Conservation (phyloP, 495 filamentous ascomycete species). For the Jackrogersella minutella region DNA sequence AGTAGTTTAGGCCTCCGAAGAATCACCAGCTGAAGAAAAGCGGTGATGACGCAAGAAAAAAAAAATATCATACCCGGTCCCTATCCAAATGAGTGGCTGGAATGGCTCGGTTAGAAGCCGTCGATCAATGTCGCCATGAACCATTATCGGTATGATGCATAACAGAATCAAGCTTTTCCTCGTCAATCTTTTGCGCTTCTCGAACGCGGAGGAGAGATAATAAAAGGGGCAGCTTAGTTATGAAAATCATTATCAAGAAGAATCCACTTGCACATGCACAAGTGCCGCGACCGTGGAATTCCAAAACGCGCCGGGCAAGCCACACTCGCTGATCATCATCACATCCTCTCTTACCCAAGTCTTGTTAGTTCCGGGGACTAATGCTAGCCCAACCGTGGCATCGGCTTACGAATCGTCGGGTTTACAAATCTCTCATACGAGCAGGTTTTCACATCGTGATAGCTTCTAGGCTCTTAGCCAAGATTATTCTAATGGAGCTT, state of each 20-base stretch:
- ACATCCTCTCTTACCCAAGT: constrained; percentile 17
- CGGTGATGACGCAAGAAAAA: background rate
- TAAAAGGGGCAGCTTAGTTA: constrained; percentile 2
- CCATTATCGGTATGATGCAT: constrained; percentile 33
- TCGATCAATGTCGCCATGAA: constrained; percentile 21
- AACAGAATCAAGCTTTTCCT: constrained; percentile 32
- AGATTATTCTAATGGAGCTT: background rate
- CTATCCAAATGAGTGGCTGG: constrained; percentile 1
- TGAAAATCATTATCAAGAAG: constrained; percentile 36
- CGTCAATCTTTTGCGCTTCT: constrained; percentile 10
- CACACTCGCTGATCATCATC: constrained; percentile 36
- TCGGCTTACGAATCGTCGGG: background rate
- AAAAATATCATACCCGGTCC: constrained; percentile 17
- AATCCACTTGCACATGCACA: constrained; percentile 30
- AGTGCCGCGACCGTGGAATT: constrained; percentile 26
- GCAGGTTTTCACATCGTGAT: constrained; percentile 5
- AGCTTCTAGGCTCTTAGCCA: background rate
- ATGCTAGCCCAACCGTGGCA: constrained; percentile 15
- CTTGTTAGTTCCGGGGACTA: constrained; percentile 16
- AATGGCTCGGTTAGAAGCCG: constrained; percentile 6
- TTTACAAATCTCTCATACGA: background rate
- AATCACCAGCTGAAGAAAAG: background rate
- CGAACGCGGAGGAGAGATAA: background rate
- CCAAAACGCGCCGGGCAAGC: constrained; percentile 36
- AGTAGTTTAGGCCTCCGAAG: background rate